Evolutionary conservation across 768 basidiomycete genomes (phyloP).

Genomic region (Suillus spraguei): DNA sequence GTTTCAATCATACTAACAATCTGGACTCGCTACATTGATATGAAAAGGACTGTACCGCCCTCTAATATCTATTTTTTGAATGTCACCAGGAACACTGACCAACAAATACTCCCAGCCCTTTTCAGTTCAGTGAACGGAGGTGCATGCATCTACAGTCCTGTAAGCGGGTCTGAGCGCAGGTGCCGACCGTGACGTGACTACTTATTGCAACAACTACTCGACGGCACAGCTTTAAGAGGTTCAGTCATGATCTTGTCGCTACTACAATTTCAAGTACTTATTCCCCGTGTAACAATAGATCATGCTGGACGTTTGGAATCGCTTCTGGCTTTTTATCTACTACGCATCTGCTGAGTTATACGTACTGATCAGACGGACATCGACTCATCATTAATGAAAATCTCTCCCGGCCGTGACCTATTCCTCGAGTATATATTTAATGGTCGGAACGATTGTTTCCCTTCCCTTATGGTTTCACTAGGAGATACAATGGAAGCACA

Average conservation of each 20-base stretch:
- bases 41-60: not conserved
- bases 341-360: not conserved
- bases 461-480: not conserved
- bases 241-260: no score
- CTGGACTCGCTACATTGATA: slow-evolving; percentile 20
- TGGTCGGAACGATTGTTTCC: not conserved
- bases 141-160: no score
- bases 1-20: slow-evolving; percentile 6
- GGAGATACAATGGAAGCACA: not conserved
- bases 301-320: not conserved
- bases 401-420: not conserved
- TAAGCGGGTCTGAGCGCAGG: no score
- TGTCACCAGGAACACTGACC: not conserved
- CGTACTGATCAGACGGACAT: no score
- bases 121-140: no score
- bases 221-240: no score
- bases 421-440: not conserved
- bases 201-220: no score
- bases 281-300: not conserved
- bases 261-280: not conserved
- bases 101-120: not conserved
- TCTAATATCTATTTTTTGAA: not conserved
- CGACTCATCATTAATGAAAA: not conserved
- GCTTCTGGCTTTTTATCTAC: not conserved
- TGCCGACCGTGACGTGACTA: no score